Percentiles rank a stretch among this genome's conserved stretches.
Conservation (phyloP, 2,329 filamentous ascomycete species). For the Nemania sp. region DNA sequence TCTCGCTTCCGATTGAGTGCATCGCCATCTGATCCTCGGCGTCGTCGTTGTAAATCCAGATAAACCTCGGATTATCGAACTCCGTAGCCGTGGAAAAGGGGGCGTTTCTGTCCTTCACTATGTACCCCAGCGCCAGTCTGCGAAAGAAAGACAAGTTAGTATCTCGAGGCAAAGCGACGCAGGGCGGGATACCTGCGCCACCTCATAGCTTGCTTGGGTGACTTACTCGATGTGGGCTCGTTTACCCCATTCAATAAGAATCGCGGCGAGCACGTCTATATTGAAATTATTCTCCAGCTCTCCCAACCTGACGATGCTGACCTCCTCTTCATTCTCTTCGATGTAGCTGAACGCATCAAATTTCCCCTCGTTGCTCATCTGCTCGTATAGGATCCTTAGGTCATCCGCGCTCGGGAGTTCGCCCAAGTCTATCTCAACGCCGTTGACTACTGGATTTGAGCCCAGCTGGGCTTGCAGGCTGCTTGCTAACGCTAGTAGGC, state of each 20-base stretch:
- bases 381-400: not conserved
- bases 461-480: constrained; percentile 24
- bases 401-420: constrained; percentile 1
- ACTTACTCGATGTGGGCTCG: constrained; percentile 7
- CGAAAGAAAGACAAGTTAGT: not conserved
- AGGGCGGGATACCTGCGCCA: too few species aligned
- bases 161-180: not conserved
- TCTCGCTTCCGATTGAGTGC: not conserved
- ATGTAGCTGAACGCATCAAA: not conserved
- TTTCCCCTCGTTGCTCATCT: not conserved
- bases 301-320: too few species aligned
- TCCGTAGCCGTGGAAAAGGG: not conserved
- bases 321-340: not conserved
- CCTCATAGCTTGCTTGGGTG: not conserved
- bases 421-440: not conserved
- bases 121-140: constrained; percentile 12
- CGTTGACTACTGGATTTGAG: constrained; percentile 8
- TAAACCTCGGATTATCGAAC: not conserved
- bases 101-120: not conserved
- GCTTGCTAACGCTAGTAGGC: constrained; percentile 24
- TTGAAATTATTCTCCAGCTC: not conserved
- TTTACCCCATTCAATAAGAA: constrained; percentile 5
- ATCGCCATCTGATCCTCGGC: not conserved
- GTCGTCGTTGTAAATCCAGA: constrained; percentile 28
- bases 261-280: not conserved